Evolutionary conservation across 148 eudicot species (phyloP).

Genomic region (Chenopodium quinoa): DNA sequence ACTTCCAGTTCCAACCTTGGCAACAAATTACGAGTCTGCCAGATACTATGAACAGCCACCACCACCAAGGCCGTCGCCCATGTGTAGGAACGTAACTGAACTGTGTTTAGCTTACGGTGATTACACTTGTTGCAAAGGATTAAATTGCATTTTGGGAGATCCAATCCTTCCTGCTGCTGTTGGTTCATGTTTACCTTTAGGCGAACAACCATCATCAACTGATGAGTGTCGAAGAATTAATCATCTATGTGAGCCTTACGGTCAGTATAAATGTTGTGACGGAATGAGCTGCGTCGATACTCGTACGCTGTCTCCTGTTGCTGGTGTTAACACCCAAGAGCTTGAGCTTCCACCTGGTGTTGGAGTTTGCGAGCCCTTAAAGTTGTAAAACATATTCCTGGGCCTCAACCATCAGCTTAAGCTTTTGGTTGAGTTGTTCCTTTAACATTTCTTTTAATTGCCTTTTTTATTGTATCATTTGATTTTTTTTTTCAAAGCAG

Average conservation of each 20-base stretch:
- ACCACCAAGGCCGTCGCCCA: background rate
- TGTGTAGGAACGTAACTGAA: background rate
- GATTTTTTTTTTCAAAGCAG: no score
- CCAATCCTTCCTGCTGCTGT: background rate
- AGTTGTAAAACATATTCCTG: background rate
- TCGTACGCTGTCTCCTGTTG: background rate
- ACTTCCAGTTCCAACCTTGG: background rate
- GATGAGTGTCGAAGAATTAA: background rate
- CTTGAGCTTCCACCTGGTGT: background rate
- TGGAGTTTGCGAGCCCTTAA: background rate
- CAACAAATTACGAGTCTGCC: background rate
- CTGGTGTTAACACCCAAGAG: background rate
- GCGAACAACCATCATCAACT: background rate
- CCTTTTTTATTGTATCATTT: no score
- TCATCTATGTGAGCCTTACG: background rate
- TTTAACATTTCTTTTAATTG: no score
- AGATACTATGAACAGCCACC: background rate
- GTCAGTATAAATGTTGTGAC: background rate
- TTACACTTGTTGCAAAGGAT: slow-evolving; percentile 7
- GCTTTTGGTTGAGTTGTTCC: no score
- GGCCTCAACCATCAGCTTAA: no score
- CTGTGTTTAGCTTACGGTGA: background rate
- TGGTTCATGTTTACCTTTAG: background rate
- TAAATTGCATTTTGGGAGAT: background rate
- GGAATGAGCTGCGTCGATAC: background rate